Evolutionary conservation across 441 rosid genomes (phyloP).

Genomic region (Corymbia citriodora): DNA sequence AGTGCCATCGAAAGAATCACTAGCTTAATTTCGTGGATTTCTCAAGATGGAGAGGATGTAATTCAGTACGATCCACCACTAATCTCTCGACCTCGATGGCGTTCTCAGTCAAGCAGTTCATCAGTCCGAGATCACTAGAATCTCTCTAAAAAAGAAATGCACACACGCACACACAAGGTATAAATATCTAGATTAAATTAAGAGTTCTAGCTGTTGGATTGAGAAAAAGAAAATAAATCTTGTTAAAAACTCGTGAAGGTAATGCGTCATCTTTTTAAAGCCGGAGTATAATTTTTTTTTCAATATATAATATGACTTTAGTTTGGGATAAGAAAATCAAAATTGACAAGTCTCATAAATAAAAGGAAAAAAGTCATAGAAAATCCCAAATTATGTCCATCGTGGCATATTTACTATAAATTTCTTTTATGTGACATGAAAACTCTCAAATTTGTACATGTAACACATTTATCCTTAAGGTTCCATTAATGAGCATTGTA

Average conservation of each 20-base stretch:
- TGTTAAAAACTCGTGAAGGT: too few species aligned
- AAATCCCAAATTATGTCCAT: too few species aligned
- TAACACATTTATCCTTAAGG: too few species aligned
- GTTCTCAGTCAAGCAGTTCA: not conserved
- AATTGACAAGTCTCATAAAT: not conserved
- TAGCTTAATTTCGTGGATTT: not conserved
- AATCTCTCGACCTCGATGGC: not conserved
- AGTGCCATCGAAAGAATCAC: not conserved
- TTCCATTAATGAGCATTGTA: too few species aligned
- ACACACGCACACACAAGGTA: not conserved
- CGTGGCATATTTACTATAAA: too few species aligned
- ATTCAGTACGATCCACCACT: not conserved
- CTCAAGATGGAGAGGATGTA: not conserved
- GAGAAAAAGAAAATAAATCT: not conserved
- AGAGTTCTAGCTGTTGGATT: not conserved
- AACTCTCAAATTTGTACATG: too few species aligned
- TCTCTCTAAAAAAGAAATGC: not conserved
- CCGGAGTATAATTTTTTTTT: too few species aligned
- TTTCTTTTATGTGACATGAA: too few species aligned
- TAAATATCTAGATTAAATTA: not conserved
- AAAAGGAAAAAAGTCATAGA: too few species aligned
- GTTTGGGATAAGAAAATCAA: not conserved
- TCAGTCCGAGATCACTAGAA: not conserved
- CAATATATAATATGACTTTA: not conserved
- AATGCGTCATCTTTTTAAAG: too few species aligned